These are phyloP conservation scores for Gyrodon lividus DNA, from an alignment of 768 basidiomycete genomes.

Conservation along the genomic window DNA sequence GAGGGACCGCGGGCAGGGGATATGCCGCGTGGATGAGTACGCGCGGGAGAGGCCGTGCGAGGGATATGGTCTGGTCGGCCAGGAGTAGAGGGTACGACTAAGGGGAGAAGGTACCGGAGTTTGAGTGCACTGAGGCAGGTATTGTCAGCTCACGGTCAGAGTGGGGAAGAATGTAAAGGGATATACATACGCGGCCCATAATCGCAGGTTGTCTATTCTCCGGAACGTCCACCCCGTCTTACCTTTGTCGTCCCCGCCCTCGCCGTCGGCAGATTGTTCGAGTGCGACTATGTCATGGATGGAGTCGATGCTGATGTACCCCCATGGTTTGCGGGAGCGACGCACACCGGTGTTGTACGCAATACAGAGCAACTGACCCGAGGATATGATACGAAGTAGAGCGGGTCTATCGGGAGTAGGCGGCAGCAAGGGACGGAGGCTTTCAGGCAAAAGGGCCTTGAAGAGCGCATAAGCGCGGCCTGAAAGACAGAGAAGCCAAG, in stretches of 20 bases:
- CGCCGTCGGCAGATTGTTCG: slow-evolving; percentile 46
- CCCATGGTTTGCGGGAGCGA: slow-evolving; percentile 82
- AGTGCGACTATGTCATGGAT: slow-evolving; percentile 79
- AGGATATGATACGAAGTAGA: slow-evolving; percentile 60
- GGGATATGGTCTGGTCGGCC: slow-evolving; percentile 27
- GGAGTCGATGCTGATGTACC: slow-evolving; percentile 72
- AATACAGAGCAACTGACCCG: slow-evolving; percentile 76
- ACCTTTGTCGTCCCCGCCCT: slow-evolving; percentile 38
- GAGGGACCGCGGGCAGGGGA: slow-evolving; percentile 23
- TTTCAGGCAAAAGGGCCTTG: slow-evolving; percentile 53
- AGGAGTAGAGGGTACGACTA: slow-evolving; percentile 51
- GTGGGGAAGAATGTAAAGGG: too few species aligned
- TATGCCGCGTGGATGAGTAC: slow-evolving; percentile 15
- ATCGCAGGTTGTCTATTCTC: slow-evolving; percentile 77
- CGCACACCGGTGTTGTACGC: slow-evolving; percentile 83
- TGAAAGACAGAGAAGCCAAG: slow-evolving; percentile 27
- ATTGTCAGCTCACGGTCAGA: not conserved
- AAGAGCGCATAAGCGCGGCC: slow-evolving; percentile 68
- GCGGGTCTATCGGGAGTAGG: slow-evolving; percentile 30
- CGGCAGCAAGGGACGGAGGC: slow-evolving; percentile 44
- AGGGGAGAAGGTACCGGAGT: slow-evolving; percentile 74
- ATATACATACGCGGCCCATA: slow-evolving; percentile 77
- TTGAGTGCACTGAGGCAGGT: slow-evolving; percentile 62
- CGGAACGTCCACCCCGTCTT: slow-evolving; percentile 82
- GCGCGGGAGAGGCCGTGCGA: slow-evolving; percentile 23